Evolutionary conservation across 306 rosid species (phyloP).

Genomic region (Hippophae gyantsensis): DNA sequence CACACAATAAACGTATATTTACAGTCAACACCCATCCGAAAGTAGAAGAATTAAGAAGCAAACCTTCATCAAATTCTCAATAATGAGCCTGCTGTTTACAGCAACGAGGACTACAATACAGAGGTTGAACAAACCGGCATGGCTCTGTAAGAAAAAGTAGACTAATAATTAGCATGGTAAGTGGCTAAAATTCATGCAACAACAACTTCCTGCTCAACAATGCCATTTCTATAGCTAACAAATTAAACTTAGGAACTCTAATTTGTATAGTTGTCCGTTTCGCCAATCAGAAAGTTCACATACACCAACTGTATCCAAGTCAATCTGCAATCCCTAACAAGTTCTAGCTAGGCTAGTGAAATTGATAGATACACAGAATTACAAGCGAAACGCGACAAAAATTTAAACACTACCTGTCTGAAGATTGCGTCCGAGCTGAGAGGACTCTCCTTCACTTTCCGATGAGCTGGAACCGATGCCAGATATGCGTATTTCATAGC

Average conservation of each 20-base stretch:
- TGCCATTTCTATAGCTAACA: no score
- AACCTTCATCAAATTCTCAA: slow-evolving; percentile 98
- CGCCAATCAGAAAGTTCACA: no score
- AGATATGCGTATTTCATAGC: slow-evolving; percentile 38
- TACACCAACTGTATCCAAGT: neutral
- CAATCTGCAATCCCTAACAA: no score
- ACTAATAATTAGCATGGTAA: neutral
- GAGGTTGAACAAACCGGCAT: slow-evolving; percentile 91
- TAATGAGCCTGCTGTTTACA: slow-evolving; percentile 86
- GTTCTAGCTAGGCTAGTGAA: no score
- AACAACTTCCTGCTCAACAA: no score
- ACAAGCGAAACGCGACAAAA: slow-evolving; percentile 4
- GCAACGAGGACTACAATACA: slow-evolving; percentile 95
- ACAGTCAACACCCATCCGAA: neutral
- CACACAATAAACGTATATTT: no score
- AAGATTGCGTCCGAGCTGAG: slow-evolving; percentile 82
- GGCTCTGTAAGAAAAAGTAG: slow-evolving; percentile 57
- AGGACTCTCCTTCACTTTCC: slow-evolving; percentile 71
- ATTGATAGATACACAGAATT: neutral
- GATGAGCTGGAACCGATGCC: slow-evolving; percentile 78
- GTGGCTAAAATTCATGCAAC: no score
- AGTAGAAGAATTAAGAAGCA: slow-evolving; percentile 4
- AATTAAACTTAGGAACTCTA: no score
- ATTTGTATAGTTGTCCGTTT: no score
- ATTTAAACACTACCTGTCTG: slow-evolving; percentile 44